phyloP scores from a whole-genome alignment of 139 green algal species.

The Picochlorum sp. region DNA sequence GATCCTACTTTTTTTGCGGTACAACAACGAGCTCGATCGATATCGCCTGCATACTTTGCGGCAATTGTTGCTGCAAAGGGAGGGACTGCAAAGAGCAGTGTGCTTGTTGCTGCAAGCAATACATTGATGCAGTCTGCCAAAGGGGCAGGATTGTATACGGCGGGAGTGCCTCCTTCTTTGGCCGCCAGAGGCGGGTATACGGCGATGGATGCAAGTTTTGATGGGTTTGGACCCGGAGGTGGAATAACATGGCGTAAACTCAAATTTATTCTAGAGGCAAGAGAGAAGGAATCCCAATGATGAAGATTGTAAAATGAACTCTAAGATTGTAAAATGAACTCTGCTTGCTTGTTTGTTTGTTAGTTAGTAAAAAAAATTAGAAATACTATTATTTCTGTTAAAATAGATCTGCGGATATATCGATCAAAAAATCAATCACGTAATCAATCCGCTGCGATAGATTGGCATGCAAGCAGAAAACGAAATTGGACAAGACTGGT shows the following conservation, averaged over 20 bases:
- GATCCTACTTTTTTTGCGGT: conserved; percentile 16
- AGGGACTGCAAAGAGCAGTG: neutral
- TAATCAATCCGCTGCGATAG: too few relatives aligned
- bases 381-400: too few relatives aligned
- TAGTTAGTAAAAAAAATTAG: too few relatives aligned
- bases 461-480: too few relatives aligned
- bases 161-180: conserved; percentile 20
- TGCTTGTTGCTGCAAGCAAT: conserved; percentile 11
- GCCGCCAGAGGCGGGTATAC: conserved; percentile 20
- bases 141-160: conserved; percentile 21
- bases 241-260: conserved; percentile 30
- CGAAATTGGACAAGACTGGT: too few relatives aligned
- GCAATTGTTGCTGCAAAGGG: conserved; percentile 6
- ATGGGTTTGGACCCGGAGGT: conserved; percentile 29
- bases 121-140: conserved; percentile 22
- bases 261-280: conserved; percentile 14
- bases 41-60: conserved; percentile 9
- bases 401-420: neutral
- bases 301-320: neutral
- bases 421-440: neutral
- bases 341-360: too few relatives aligned
- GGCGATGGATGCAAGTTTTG: conserved; percentile 20
- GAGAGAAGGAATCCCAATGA: too few relatives aligned
- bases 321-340: neutral
- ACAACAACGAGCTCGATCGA: neutral